Base-by-base conservation (phyloP, 2,329 filamentous ascomycete species). In the Stagonosporopsis vannaccii region DNA sequence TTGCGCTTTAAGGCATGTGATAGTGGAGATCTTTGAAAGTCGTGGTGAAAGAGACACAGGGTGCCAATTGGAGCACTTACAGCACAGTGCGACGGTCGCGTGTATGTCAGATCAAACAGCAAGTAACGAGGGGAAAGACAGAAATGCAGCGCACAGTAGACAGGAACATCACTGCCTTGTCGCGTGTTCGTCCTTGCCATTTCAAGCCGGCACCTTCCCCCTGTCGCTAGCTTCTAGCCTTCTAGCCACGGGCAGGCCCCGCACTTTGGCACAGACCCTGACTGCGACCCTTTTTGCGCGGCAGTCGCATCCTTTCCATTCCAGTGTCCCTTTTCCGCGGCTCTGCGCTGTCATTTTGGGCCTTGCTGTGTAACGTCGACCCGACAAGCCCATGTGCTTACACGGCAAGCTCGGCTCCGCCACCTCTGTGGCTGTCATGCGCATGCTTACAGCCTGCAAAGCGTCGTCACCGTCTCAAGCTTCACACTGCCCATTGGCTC, bases 401-500 rank as follows among this genome's bases (percentile, higher is more conserved):
- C 13, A n/a, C 53, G 53, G 47, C 42, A 56, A 51, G 30, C 2
- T 17, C 53, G 47, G 53, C 41, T 33, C 32, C 51, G 43, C 43
- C 53, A 56, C 47, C 36, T 32, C 48, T 51, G 53, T 47, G 53
- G 53, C 53, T 51, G 47, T 46, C 47, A 48, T 43, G 47, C 46
- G 47, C 53, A 35, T 28, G 42, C 53, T 44, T 32, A 47, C 53
- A 26, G 40, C 22, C 37, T 48, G 47, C 53, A 48, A 33, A 56
- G 47, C 53, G 47, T 56, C 53, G 43, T 56, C 53, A 56, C 46
- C 41, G 35, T 36, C 22, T 37, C 23, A 32, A 23, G 23, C 20
- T 39, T 42, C n/a, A 28, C 50, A 46, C 33, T 48, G 53, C 53
- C 53, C 43, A 56, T 56, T 56, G 53, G 53, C 37, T 51, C 53